Evolutionary conservation across 768 basidiomycete genomes (phyloP), one percentile per base, ranked within the genome.

Genomic region (Pleurotus citrinopileatus): DNA sequence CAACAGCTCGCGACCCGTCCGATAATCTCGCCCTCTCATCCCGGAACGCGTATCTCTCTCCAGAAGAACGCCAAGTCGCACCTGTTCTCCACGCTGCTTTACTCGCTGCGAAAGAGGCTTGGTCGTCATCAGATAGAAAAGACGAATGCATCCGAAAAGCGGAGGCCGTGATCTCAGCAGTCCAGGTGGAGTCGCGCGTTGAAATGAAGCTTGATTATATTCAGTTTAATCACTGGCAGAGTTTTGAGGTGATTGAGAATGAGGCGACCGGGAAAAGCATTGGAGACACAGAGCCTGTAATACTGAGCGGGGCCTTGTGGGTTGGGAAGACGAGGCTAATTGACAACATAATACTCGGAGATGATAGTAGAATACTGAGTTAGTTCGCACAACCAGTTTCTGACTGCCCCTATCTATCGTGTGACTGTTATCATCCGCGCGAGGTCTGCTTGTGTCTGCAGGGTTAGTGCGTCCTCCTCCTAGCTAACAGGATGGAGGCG

Each of bases 321-420:
- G 81, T 95, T 2, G 92, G 91, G 36, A 80, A 77, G 65, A 98
- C 94, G 36, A 79, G 95, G 59, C 67, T 99, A 60, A 98, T 99
- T 38, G 96, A 99, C 70, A 99, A 98, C 66, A 68, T 97, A 48
- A 72, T 97, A 38, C 67, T 97, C 1, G 93, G 85, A 7, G 73
- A 82, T 60, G 57, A 62, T 7, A 64, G 57, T 40, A 66, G 58
- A 19, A 70, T 79, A 52, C 51, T 81, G 37, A 62, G 57, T 44
- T 70, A 62, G 60, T 53, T n/a, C n/a, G n/a, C n/a, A n/a, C n/a
- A n/a, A n/a, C 43, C 29, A 55, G 40, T 26, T 47, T 32, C 29
- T 4, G 13, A 32, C 20, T 13, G 43, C 43, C 10, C 43, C 34
- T 22, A 6, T 44, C 22, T 23, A 22, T 3, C 15, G 28, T 6